phyloP scores from a whole-genome alignment of 768 basidiomycete species.

The Psilocybe sp. region DNA sequence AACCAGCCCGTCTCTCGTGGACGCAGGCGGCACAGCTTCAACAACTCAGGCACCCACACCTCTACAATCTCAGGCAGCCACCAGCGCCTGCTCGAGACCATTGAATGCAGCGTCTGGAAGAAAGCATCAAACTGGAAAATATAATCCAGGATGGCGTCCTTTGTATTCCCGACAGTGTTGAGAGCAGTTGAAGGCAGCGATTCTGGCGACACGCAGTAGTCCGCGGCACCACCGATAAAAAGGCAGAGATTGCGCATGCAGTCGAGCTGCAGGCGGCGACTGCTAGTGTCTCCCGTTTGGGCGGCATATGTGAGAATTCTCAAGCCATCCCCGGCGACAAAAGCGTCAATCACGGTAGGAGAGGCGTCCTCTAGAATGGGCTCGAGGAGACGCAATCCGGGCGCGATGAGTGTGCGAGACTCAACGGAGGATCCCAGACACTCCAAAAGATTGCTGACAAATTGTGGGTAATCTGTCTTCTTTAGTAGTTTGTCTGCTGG shows the following conservation, averaged over 20 bases:
- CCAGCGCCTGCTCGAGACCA: constrained; percentile 26
- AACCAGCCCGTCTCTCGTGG: constrained; percentile 28
- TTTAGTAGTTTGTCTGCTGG: neutral
- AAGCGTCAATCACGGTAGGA: constrained; percentile 22
- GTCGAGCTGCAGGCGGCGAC: constrained; percentile 34
- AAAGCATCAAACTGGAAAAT: constrained; percentile 32
- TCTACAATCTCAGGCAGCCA: constrained; percentile 34
- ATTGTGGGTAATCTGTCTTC: constrained; percentile 13
- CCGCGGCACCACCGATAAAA: constrained; percentile 26
- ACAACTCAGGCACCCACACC: constrained; percentile 33
- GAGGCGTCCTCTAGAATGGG: constrained; percentile 24
- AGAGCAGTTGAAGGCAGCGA: too few species aligned
- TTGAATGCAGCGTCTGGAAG: constrained; percentile 27
- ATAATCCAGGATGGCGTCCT: constrained; percentile 13
- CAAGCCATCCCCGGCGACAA: constrained; percentile 28
- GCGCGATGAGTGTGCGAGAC: constrained; percentile 20
- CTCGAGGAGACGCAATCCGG: constrained; percentile 30
- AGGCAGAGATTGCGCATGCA: constrained; percentile 32
- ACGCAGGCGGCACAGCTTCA: constrained; percentile 27
- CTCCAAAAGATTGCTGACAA: constrained; percentile 26
- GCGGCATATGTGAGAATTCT: constrained; percentile 29
- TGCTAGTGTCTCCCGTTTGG: constrained; percentile 28
- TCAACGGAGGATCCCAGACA: constrained; percentile 24
- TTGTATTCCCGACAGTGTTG: too few species aligned
- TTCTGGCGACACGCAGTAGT: neutral